Conservation (phyloP, 371 early-diverging fungal species). For the Rhizoclosmatium hyalinum region DNA sequence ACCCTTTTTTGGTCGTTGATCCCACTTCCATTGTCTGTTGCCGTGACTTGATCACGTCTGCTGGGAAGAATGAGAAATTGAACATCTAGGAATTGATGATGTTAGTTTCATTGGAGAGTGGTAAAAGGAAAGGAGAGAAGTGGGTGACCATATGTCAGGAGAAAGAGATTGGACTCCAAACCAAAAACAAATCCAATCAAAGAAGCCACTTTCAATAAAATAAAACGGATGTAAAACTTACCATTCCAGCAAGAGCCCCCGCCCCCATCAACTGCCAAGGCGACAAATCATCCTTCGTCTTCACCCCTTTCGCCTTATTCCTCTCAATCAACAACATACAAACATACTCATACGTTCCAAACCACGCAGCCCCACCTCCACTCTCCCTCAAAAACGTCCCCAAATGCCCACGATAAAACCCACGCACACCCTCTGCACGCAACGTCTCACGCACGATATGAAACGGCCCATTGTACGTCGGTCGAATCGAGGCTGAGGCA, state of each 20-base stretch:
- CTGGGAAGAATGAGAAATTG: constrained; percentile 89
- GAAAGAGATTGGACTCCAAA: background rate
- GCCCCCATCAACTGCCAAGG: constrained; percentile 76
- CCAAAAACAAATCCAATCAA: background rate
- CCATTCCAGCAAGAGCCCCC: constrained; percentile 93
- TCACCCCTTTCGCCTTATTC: constrained; percentile 6
- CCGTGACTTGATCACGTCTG: constrained; percentile 93
- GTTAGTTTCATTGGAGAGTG: background rate
- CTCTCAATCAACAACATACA: constrained; percentile 68
- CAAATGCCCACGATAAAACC: constrained; percentile 88
- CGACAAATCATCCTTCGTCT: constrained; percentile 49
- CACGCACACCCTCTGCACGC: constrained; percentile 70
- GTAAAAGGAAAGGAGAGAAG: background rate
- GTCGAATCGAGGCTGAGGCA: constrained; percentile 31
- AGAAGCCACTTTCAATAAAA: background rate
- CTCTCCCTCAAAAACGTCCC: constrained; percentile 87
- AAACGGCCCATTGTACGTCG: constrained; percentile 70
- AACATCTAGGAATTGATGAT: constrained; percentile 49
- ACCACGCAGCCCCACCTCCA: constrained; percentile 96
- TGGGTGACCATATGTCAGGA: background rate
- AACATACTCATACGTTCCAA: constrained; percentile 89
- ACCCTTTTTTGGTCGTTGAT: constrained; percentile 11
- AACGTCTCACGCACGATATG: constrained; percentile 75
- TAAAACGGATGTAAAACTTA: background rate
- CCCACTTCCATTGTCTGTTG: constrained; percentile 85